Percentiles rank a stretch among this genome's conserved stretches.
phyloP scores from a whole-genome alignment of 495 filamentous ascomycete species.

The Daldinia childiae region DNA sequence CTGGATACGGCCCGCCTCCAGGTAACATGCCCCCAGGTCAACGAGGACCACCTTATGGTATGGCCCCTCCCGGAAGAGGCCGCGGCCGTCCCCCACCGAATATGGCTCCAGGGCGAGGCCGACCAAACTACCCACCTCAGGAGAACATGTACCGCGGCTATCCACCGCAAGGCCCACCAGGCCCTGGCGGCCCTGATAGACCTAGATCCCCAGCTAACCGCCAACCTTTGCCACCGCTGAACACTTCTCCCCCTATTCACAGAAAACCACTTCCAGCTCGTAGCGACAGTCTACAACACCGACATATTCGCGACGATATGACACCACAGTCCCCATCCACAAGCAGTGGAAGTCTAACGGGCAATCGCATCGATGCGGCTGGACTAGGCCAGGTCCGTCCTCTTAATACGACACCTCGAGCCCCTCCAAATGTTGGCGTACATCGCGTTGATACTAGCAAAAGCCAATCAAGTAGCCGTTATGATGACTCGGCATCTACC shows the following conservation, averaged over 20 bases:
- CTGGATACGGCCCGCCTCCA: conserved; percentile 38
- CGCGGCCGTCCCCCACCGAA: conserved; percentile 52
- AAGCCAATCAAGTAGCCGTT: conserved; percentile 53
- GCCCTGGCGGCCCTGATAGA: conserved; percentile 28
- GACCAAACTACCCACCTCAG: conserved; percentile 37
- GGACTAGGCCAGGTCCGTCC: conserved; percentile 62
- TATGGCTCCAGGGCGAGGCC: conserved; percentile 39
- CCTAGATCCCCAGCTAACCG: conserved; percentile 42
- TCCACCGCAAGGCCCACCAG: conserved; percentile 33
- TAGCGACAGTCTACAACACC: conserved; percentile 52
- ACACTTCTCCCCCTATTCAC: conserved; percentile 51
- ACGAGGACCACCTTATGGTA: conserved; percentile 46
- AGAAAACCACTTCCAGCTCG: conserved; percentile 71
- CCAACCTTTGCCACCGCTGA: conserved; percentile 42
- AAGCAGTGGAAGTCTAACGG: conserved; percentile 70
- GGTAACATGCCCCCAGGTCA: conserved; percentile 33
- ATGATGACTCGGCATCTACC: conserved; percentile 61
- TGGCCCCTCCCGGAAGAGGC: conserved; percentile 45
- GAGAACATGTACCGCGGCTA: conserved; percentile 42
- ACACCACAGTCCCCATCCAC: conserved; percentile 47
- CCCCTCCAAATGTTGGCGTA: conserved; percentile 27
- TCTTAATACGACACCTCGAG: conserved; percentile 30
- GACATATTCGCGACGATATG: conserved; percentile 37
- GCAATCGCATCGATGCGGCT: conserved; percentile 71
- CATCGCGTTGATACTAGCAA: conserved; percentile 49